These are phyloP conservation scores for Cutaneotrichosporon sp. DNA, from an alignment of 1,284 basidiomycete genomes.

Conservation along the genomic window DNA sequence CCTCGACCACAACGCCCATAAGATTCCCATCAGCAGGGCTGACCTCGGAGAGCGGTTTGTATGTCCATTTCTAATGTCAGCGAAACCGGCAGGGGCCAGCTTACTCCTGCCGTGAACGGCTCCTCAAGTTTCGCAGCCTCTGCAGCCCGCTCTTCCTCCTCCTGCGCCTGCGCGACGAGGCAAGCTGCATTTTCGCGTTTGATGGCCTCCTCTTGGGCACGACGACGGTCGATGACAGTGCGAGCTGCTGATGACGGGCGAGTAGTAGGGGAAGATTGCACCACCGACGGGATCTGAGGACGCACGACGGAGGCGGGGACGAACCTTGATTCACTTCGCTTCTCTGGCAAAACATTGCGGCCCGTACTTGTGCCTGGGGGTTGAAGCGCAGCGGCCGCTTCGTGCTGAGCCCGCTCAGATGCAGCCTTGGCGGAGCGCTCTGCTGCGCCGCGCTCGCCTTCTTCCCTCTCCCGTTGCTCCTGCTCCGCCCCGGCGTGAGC, in stretches of 20 bases:
- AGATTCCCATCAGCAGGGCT: slow-evolving; percentile 1
- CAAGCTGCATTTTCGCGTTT: not conserved
- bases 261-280: not conserved
- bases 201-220: not conserved
- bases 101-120: not conserved
- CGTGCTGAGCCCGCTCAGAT: too few species aligned
- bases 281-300: not conserved
- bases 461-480: not conserved
- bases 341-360: too few species aligned
- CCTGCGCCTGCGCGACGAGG: not conserved
- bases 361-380: too few species aligned
- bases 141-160: not conserved
- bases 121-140: not conserved
- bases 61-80: slow-evolving; percentile 3
- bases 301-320: too few species aligned
- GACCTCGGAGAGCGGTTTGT: slow-evolving; percentile 18
- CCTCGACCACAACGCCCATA: slow-evolving; percentile 23
- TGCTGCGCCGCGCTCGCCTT: too few species aligned
- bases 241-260: not conserved
- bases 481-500: not conserved
- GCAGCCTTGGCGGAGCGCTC: too few species aligned
- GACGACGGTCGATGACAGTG: not conserved
- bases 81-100: not conserved
- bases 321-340: too few species aligned
- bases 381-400: too few species aligned